Conservation (phyloP, 805 yeast species). For the Starmerella khaoyaiensis region DNA sequence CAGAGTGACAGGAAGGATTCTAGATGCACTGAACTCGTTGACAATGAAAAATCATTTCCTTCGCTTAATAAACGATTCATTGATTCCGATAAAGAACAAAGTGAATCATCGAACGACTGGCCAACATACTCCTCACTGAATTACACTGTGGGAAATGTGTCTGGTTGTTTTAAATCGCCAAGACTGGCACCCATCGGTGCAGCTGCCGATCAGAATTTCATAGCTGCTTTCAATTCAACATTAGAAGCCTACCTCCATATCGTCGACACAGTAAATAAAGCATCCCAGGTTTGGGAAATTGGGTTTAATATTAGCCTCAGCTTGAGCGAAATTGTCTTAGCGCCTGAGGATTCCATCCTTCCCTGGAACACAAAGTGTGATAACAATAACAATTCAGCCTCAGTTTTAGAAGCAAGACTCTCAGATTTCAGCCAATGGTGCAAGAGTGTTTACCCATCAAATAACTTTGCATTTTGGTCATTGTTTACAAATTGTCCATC, state of each 20-base stretch:
- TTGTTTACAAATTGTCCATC: constrained; percentile 27
- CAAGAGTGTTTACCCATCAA: constrained; percentile 16
- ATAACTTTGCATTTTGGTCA: constrained; percentile 29
- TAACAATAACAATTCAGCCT: constrained; percentile 17
- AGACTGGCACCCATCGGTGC: constrained; percentile 27
- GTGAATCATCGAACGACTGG: too few species aligned
- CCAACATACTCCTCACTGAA: too few species aligned
- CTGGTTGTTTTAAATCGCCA: background rate
- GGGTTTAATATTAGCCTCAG: constrained; percentile 30
- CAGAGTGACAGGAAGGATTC: too few species aligned
- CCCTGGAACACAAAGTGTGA: constrained; percentile 23
- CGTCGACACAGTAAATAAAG: constrained; percentile 26
- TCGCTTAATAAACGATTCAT: too few species aligned
- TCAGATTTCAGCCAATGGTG: constrained; percentile 27
- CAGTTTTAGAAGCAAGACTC: constrained; percentile 23
- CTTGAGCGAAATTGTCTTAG: constrained; percentile 23
- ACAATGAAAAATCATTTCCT: too few species aligned
- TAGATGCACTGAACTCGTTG: too few species aligned
- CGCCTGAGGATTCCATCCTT: constrained; percentile 19
- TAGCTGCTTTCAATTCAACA: constrained; percentile 22
- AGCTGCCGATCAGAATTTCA: constrained; percentile 29
- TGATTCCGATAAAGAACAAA: too few species aligned
- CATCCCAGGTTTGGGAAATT: constrained; percentile 27
- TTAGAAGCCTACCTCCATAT: constrained; percentile 24
- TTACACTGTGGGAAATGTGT: too few species aligned